A percentile compares a stretch with the other conserved stretches of the same genome.
Evolutionary conservation across 768 basidiomycete genomes (phyloP).

Genomic region (Suillus subluteus): DNA sequence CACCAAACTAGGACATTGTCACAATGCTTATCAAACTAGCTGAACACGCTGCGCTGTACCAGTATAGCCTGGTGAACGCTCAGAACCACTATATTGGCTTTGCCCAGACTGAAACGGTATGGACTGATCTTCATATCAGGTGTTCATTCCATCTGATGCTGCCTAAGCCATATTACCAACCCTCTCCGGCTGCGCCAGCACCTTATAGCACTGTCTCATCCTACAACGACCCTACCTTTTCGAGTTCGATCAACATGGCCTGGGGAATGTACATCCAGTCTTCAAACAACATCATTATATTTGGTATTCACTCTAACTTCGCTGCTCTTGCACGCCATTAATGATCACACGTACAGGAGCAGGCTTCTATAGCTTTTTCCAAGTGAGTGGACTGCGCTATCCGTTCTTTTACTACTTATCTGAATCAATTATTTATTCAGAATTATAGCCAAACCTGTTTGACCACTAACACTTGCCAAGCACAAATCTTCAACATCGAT

Average conservation of each 20-base stretch:
- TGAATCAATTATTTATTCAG: conserved; percentile 23
- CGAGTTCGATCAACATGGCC: conserved; percentile 35
- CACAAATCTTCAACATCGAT: conserved; percentile 47
- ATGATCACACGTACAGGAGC: conserved; percentile 35
- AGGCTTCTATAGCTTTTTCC: conserved; percentile 58
- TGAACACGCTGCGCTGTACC: conserved; percentile 52
- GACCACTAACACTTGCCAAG: conserved; percentile 43
- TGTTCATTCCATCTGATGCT: background rate
- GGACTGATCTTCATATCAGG: conserved; percentile 10
- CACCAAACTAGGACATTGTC: background rate
- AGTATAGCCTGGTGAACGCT: conserved; percentile 50
- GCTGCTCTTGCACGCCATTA: conserved; percentile 8
- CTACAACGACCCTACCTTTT: conserved; percentile 45
- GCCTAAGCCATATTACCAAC: conserved; percentile 54
- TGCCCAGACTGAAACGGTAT: conserved; percentile 56
- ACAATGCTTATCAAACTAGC: conserved; percentile 26
- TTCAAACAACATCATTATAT: conserved; percentile 48
- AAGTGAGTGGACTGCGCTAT: conserved; percentile 27
- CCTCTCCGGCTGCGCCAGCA: conserved; percentile 43
- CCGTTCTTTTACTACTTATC: background rate
- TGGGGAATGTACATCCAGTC: conserved; percentile 48
- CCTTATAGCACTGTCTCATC: conserved; percentile 41
- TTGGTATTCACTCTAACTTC: conserved; percentile 34
- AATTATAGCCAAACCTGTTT: conserved; percentile 46
- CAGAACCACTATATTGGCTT: conserved; percentile 54